phyloP scores from a whole-genome alignment of 1,284 basidiomycete species.

The Spongispora temasekensis region DNA sequence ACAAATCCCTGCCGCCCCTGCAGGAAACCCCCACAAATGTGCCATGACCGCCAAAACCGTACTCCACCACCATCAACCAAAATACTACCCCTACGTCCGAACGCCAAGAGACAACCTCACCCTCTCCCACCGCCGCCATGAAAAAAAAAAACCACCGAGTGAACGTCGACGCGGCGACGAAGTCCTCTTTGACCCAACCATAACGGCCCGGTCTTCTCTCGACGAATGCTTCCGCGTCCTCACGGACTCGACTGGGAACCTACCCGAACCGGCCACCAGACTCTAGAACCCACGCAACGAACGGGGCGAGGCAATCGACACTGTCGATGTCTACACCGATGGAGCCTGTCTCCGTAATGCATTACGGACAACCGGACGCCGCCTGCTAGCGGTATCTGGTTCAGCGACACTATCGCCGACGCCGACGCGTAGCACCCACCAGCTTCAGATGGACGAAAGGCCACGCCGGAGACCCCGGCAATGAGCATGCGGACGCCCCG shows the following conservation, averaged over 20 bases:
- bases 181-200: not conserved
- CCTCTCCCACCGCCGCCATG: not conserved
- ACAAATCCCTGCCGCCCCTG: too few species aligned
- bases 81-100: not conserved
- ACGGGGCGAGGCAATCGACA: not conserved
- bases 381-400: too few species aligned
- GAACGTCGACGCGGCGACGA: not conserved
- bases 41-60: not conserved
- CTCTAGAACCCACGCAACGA: not conserved
- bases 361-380: too few species aligned
- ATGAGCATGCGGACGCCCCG: too few species aligned
- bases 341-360: too few species aligned
- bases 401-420: too few species aligned
- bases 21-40: not conserved
- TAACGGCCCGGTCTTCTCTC: not conserved
- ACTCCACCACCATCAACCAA: not conserved
- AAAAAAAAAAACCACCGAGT: not conserved
- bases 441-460: too few species aligned
- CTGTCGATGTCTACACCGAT: too few species aligned
- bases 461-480: too few species aligned
- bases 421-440: too few species aligned
- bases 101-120: not conserved
- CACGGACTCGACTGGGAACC: not conserved
- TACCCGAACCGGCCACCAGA: not conserved
- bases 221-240: not conserved